These are phyloP conservation scores for Malassezia slooffiae DNA, from an alignment of 1,284 basidiomycete species.

Conservation along the genomic window DNA sequence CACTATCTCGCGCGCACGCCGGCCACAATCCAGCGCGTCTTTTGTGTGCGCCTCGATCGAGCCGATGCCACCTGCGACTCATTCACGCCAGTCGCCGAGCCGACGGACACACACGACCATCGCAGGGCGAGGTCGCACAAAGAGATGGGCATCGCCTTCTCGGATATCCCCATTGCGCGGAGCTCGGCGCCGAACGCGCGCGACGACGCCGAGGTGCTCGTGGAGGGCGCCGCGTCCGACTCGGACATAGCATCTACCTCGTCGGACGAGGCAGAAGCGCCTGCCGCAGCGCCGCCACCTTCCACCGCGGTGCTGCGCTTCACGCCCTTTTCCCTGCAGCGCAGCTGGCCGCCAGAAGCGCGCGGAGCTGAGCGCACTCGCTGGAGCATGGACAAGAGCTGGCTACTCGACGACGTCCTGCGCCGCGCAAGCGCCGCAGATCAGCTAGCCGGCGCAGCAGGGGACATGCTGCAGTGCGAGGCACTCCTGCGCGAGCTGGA, in stretches of 20 bases:
- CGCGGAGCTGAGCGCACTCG: slow-evolving; percentile 25
- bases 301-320: slow-evolving; percentile 12
- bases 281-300: not conserved
- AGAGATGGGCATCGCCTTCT: not conserved
- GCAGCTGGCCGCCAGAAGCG: slow-evolving; percentile 33
- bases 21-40: slow-evolving; percentile 4
- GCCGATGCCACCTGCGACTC: slow-evolving; percentile 11
- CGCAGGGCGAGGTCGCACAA: too few relatives aligned
- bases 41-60: not conserved
- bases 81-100: slow-evolving; percentile 7
- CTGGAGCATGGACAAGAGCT: slow-evolving; percentile 42
- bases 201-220: not conserved
- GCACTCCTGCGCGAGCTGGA: slow-evolving; percentile 20
- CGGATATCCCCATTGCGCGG: not conserved
- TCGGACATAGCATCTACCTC: not conserved
- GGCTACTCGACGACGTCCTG: slow-evolving; percentile 26
- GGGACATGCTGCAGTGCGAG: not conserved
- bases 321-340: slow-evolving; percentile 26
- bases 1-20: not conserved
- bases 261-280: not conserved
- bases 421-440: slow-evolving; percentile 12
- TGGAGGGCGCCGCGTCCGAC: slow-evolving; percentile 2
- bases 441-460: slow-evolving; percentile 1
- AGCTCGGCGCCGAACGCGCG: not conserved
- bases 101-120: too few relatives aligned